Conservation (phyloP, 305 asterid genomes). For the Ajuga reptans region DNA sequence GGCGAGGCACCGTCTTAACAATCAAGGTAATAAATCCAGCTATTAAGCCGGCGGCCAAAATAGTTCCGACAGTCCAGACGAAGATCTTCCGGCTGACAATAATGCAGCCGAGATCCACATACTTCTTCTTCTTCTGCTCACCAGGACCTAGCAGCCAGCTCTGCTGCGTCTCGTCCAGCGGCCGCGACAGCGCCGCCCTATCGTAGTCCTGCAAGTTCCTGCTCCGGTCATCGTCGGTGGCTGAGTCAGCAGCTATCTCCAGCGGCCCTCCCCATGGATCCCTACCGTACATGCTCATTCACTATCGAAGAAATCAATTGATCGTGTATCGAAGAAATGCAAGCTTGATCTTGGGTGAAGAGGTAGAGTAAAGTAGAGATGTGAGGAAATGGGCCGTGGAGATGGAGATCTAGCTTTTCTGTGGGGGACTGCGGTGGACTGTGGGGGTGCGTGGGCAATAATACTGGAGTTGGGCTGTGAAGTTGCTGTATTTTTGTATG, state of each 20-base stretch:
- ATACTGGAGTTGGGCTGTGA: conserved; percentile 30
- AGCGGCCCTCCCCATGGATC: conserved; percentile 96
- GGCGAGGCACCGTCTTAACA: conserved; percentile 75
- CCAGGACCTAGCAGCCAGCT: conserved; percentile 94
- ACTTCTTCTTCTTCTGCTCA: conserved; percentile 93
- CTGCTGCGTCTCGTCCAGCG: conserved; percentile 89
- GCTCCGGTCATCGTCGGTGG: conserved; percentile 85
- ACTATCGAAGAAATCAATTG: not conserved
- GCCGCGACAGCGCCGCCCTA: conserved; percentile 84
- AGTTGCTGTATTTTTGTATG: conserved; percentile 27
- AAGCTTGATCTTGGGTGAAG: not conserved
- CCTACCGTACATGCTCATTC: conserved; percentile 62
- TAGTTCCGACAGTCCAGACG: conserved; percentile 65
- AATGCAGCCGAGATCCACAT: conserved; percentile 93
- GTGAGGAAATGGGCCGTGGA: not conserved
- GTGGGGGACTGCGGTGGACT: not conserved
- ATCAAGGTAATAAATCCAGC: conserved; percentile 64
- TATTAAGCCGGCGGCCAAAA: conserved; percentile 59
- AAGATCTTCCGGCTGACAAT: conserved; percentile 78
- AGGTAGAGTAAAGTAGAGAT: not conserved
- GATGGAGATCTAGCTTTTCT: conserved; percentile 1
- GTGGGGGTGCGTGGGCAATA: conserved; percentile 5
- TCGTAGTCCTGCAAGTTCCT: conserved; percentile 58
- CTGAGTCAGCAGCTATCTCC: conserved; percentile 81
- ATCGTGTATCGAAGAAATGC: conserved; percentile 1